phyloP scores from a whole-genome alignment of 192 early-diverging fungal genomes.

The Coemansia sp. region DNA sequence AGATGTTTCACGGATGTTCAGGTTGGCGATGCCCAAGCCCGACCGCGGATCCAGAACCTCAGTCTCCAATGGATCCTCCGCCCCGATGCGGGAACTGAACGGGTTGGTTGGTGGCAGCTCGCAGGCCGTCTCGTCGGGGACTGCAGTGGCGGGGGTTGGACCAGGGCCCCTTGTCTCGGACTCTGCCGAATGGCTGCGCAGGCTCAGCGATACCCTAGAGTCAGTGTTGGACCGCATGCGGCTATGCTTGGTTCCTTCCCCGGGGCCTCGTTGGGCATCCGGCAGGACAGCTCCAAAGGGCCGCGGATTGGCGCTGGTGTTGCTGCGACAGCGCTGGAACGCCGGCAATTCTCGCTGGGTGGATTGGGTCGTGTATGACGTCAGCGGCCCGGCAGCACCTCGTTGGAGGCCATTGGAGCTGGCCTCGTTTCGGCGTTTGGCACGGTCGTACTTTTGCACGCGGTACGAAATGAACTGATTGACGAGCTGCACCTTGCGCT shows the following conservation, averaged over 20 bases:
- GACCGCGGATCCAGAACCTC: not conserved
- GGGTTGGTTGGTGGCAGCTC: not conserved
- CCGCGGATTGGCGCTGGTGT: slow-evolving; percentile 7
- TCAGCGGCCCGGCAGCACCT: slow-evolving; percentile 10
- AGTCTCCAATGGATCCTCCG: not conserved
- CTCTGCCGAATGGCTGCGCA: slow-evolving; percentile 5
- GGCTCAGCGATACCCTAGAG: slow-evolving; percentile 30
- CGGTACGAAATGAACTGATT: slow-evolving; percentile 82
- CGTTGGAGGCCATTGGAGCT: not conserved
- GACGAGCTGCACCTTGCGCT: slow-evolving; percentile 68
- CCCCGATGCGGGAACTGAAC: not conserved
- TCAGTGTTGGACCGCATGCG: slow-evolving; percentile 43
- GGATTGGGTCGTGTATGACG: slow-evolving; percentile 33
- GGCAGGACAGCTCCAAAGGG: no score
- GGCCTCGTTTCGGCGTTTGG: slow-evolving; percentile 1
- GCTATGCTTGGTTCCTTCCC: slow-evolving; percentile 3
- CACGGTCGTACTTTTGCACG: slow-evolving; percentile 59
- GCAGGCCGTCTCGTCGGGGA: not conserved
- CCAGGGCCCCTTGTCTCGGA: not conserved
- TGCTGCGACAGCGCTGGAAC: slow-evolving; percentile 26
- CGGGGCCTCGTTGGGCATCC: no score
- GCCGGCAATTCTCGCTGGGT: slow-evolving; percentile 34
- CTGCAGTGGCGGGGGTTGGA: not conserved
- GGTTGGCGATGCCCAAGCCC: slow-evolving; percentile 17
- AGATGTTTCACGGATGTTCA: slow-evolving; percentile 1